Evolutionary conservation across 2,329 filamentous ascomycete species (phyloP), one percentile per base, ranked within the genome.

Genomic region (Colletotrichum nymphaeae): DNA sequence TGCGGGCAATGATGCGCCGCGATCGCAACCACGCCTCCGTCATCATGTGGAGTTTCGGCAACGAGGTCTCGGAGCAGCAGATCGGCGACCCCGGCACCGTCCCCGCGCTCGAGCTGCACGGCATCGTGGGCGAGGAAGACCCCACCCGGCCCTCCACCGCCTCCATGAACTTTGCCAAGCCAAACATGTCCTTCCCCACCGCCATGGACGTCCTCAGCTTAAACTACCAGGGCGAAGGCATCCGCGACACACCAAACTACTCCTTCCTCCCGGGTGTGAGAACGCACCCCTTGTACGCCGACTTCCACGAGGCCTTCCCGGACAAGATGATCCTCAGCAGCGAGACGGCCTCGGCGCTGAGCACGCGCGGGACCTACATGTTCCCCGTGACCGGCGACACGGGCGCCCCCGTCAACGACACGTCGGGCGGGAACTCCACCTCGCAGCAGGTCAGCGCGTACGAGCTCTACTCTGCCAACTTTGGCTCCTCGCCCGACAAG

Each of bases 161-260:
- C 0, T 84, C 82, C 1, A 84, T 88, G 84, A 88, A 89, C 78
- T 77, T 75, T 11, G 88, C 87, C 4, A 75, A 78, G 2, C 81
- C 87, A 0, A 79, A 80, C 37, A 82, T 78, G 53, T 75, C 83
- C 0, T 82, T 89, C 37, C 79, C 85, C 2, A 72, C 76, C 0
- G 79, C 81, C 1, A 73, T 89, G 42, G 88, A 89, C 75, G 80
- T 89, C 56, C 78, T 86, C n/a, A 83, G 84, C 24, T 77, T 90
- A 5, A 90, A 90, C 79, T 90, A 90, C 78, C 88, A 90, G 76
- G 88, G 88, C 64, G 86, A 88, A 63, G 88, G 88, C 3, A 80
- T 81, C 57, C 76, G 82, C 6, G 78, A 84, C 75, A 72, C 73
- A 6, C 74, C 76, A 14, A 69, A 68, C 55, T 82, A 83, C 68